A percentile compares a stretch with the other conserved stretches of the same genome.
Evolutionary conservation across 345 rosid species (phyloP).

Genomic region (Hibiscus syriacus): DNA sequence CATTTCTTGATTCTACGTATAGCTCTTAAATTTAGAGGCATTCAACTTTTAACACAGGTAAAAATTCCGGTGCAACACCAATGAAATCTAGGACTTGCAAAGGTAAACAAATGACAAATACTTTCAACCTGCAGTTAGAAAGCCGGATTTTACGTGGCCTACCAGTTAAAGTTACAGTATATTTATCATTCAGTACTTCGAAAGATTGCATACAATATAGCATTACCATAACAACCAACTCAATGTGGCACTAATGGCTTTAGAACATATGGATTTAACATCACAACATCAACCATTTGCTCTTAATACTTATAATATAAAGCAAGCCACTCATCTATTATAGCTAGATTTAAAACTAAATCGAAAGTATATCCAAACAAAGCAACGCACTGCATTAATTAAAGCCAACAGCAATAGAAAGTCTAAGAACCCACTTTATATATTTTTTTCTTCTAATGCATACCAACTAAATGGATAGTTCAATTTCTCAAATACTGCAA

Average conservation of each 20-base stretch:
- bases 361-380: not conserved
- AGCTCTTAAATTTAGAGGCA: not conserved
- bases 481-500: not conserved
- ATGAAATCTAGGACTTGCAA: not conserved
- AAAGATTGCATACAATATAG: not conserved
- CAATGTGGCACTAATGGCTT: not conserved
- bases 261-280: not conserved
- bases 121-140: not conserved
- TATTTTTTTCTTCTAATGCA: not conserved
- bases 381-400: not conserved
- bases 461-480: not conserved
- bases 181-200: not conserved
- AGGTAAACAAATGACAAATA: not conserved
- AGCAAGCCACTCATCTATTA: not conserved
- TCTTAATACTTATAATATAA: not conserved
- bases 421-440: not conserved
- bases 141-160: not conserved
- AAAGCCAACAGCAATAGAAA: not conserved
- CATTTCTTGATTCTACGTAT: no score
- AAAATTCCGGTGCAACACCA: not conserved
- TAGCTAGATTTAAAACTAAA: not conserved
- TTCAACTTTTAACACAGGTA: not conserved
- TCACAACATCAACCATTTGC: not conserved
- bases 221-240: not conserved
- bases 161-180: not conserved